Percentiles rank a stretch among this genome's conserved stretches.
Conservation (phyloP, 495 filamentous ascomycete genomes). For the Elasticomyces elasticus region DNA sequence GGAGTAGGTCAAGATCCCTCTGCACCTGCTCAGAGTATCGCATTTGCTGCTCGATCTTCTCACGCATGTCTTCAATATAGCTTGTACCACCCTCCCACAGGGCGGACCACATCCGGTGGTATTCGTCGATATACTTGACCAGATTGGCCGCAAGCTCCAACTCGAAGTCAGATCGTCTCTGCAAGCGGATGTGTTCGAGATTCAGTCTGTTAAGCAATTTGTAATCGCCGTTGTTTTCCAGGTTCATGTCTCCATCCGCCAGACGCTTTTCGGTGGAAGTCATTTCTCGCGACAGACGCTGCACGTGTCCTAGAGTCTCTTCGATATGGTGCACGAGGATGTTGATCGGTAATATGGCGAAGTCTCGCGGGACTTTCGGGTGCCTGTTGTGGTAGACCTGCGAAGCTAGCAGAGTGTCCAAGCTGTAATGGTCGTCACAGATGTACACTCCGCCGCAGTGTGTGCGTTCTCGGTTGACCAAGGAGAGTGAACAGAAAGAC, state of each 20-base stretch:
- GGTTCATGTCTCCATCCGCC: constrained; percentile 17
- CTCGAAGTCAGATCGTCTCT: constrained; percentile 21
- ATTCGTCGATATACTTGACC: constrained; percentile 19
- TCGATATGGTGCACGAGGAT: constrained; percentile 19
- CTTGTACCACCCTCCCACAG: constrained; percentile 22
- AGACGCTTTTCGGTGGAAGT: constrained; percentile 22
- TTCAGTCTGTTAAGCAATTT: constrained; percentile 22
- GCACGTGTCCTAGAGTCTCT: constrained; percentile 14
- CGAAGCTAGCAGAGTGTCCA: constrained; percentile 9
- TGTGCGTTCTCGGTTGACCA: constrained; percentile 18
- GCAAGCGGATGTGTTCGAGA: constrained; percentile 20
- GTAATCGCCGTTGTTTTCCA: constrained; percentile 22
- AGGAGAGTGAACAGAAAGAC: constrained; percentile 21
- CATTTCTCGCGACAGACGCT: constrained; percentile 14
- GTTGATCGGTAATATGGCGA: constrained; percentile 17
- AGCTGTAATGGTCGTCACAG: constrained; percentile 9
- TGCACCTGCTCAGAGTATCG: constrained; percentile 21
- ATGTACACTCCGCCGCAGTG: constrained; percentile 21
- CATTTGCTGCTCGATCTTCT: constrained; percentile 23
- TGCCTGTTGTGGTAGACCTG: constrained; percentile 18
- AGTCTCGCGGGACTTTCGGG: constrained; percentile 21
- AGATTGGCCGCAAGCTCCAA: constrained; percentile 22
- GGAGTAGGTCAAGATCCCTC: constrained; percentile 18
- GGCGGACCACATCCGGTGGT: constrained; percentile 11
- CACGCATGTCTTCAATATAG: constrained; percentile 23